A percentile compares a stretch with the other conserved stretches of the same genome.
These are phyloP conservation scores for Carex arenaria DNA, from an alignment of 202 grass and related monocot genomes.

Conservation along the genomic window DNA sequence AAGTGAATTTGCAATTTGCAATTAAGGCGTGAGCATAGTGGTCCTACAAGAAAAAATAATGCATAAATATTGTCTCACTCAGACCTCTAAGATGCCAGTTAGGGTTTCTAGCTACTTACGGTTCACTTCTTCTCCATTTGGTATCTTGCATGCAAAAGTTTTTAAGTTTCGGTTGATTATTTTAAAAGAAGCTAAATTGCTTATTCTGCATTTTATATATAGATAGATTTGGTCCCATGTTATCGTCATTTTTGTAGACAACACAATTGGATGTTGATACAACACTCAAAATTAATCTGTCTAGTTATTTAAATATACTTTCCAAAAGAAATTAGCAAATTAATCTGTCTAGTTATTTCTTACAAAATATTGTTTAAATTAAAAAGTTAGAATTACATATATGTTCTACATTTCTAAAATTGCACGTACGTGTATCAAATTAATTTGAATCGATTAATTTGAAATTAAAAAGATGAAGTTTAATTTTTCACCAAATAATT, in stretches of 20 bases:
- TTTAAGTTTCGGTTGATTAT: not conserved
- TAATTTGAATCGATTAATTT: not conserved
- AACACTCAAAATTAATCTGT: not conserved
- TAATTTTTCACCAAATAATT: not conserved
- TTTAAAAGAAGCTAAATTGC: not conserved
- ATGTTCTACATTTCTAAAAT: not conserved
- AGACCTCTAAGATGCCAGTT: conserved; percentile 20
- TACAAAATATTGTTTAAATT: not conserved
- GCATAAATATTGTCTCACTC: conserved; percentile 25
- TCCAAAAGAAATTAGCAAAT: not conserved
- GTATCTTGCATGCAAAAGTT: not conserved
- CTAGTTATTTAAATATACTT: not conserved
- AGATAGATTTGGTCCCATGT: not conserved
- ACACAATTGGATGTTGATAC: not conserved
- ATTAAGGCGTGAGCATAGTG: not conserved
- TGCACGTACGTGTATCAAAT: not conserved
- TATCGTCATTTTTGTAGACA: not conserved
- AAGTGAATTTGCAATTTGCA: not conserved
- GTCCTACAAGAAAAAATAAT: conserved; percentile 13
- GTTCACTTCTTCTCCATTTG: not conserved
- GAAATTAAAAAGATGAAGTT: not conserved
- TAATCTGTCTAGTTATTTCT: not conserved
- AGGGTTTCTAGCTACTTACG: conserved; percentile 16
- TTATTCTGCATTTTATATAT: not conserved
- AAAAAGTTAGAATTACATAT: not conserved